Evolutionary conservation across 2,329 filamentous ascomycete species (phyloP).

Genomic region (Dendrostoma leiphaemia): DNA sequence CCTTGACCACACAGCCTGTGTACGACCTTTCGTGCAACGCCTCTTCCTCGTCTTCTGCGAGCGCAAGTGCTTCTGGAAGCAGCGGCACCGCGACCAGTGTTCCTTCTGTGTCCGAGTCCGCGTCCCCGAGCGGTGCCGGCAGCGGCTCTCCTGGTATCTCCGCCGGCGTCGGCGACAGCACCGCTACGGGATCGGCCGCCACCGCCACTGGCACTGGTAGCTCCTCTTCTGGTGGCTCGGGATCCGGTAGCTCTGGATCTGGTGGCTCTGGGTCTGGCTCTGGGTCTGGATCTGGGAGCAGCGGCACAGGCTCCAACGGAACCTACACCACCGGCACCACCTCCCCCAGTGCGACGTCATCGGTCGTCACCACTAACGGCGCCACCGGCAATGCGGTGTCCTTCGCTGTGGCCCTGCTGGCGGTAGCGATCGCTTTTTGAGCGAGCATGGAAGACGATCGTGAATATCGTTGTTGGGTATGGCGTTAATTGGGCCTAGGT

Average conservation of each 20-base stretch:
- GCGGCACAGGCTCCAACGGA: constrained; percentile 1
- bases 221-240: constrained; percentile 1
- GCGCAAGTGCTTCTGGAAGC: not conserved
- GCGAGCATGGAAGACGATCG: too few relatives aligned
- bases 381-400: constrained; percentile 2
- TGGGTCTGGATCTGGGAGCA: not conserved
- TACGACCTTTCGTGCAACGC: constrained; percentile 62
- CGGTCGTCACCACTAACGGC: not conserved
- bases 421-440: too few relatives aligned
- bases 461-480: too few relatives aligned
- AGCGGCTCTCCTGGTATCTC: constrained; percentile 7
- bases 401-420: constrained; percentile 7
- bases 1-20: constrained; percentile 52
- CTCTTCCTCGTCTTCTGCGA: constrained; percentile 23
- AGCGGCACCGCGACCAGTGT: not conserved
- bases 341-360: not conserved
- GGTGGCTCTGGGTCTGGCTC: constrained; percentile 9
- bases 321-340: constrained; percentile 1
- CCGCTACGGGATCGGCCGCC: not conserved
- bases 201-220: not conserved
- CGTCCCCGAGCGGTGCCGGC: not conserved
- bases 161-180: not conserved
- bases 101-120: not conserved
- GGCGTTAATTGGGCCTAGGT: too few relatives aligned
- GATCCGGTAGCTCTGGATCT: not conserved